A percentile compares a stretch with the other conserved stretches of the same genome.
These are phyloP conservation scores for Kregervanrija delftensis DNA, from an alignment of 805 yeast species.

Conservation along the genomic window DNA sequence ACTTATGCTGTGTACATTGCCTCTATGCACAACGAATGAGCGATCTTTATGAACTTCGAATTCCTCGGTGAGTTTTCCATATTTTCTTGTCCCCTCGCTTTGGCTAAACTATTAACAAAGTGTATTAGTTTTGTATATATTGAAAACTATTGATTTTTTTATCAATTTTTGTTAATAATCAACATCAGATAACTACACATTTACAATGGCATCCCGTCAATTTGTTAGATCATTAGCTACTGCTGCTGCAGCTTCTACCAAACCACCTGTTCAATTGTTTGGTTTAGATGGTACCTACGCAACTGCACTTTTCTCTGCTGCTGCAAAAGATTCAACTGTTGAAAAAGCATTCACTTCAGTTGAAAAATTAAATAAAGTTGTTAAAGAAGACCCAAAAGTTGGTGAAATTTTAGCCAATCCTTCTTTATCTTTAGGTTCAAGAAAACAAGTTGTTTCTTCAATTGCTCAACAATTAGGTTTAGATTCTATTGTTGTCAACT, in stretches of 20 bases:
- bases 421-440: slow-evolving; percentile 68
- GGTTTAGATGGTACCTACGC: slow-evolving; percentile 98
- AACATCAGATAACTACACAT: neutral
- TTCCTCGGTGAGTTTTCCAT: no score
- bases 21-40: slow-evolving; percentile 24
- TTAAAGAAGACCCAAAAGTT: slow-evolving; percentile 60
- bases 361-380: slow-evolving; percentile 44
- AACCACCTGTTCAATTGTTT: slow-evolving; percentile 88
- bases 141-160: no score
- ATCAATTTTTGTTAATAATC: neutral
- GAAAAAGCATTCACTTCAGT: slow-evolving; percentile 64
- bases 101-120: no score
- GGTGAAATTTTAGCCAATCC: slow-evolving; percentile 67
- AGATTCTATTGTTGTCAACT: slow-evolving; percentile 70
- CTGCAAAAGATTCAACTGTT: slow-evolving; percentile 72
- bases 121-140: no score
- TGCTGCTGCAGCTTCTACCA: slow-evolving; percentile 39
- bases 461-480: slow-evolving; percentile 42
- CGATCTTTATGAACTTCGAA: no score
- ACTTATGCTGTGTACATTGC: slow-evolving; percentile 5
- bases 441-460: slow-evolving; percentile 61
- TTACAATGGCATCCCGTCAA: slow-evolving; percentile 53
- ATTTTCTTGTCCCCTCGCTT: no score
- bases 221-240: slow-evolving; percentile 70
- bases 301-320: slow-evolving; percentile 86